These are phyloP conservation scores for Blastomyces percursus DNA, from an alignment of 2,329 filamentous ascomycete genomes.

Conservation along the genomic window DNA sequence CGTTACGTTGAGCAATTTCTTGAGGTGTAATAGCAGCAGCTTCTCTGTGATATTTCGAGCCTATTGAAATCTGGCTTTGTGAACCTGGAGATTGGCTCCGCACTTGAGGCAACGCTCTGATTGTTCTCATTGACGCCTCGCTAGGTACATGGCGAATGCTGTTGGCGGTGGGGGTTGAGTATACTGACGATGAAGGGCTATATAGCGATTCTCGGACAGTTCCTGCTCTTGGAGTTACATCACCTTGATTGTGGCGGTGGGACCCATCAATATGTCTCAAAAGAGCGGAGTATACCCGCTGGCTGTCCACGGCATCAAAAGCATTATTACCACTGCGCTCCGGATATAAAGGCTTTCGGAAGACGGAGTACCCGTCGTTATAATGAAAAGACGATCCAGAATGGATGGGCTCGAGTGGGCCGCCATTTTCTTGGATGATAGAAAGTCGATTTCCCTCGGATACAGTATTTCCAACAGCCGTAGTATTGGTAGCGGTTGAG, in stretches of 20 bases:
- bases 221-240: background rate
- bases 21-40: slow-evolving; percentile 12
- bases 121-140: slow-evolving; percentile 5
- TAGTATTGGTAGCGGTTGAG: slow-evolving; percentile 34
- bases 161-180: background rate
- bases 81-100: background rate
- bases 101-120: background rate
- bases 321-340: slow-evolving; percentile 12
- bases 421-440: slow-evolving; percentile 35
- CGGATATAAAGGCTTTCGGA: slow-evolving; percentile 21
- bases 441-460: slow-evolving; percentile 30
- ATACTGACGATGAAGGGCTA: slow-evolving; percentile 4
- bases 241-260: background rate
- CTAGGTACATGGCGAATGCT: slow-evolving; percentile 8
- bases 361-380: slow-evolving; percentile 21
- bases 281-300: slow-evolving; percentile 26
- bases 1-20: slow-evolving; percentile 16
- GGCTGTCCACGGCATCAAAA: slow-evolving; percentile 18
- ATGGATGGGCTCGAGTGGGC: slow-evolving; percentile 21
- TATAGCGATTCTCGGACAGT: background rate
- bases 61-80: slow-evolving; percentile 3
- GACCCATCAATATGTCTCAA: slow-evolving; percentile 22
- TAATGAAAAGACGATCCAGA: slow-evolving; percentile 16
- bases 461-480: slow-evolving; percentile 22
- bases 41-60: slow-evolving; percentile 5